Percentiles rank a stretch among this genome's conserved stretches.
These are phyloP conservation scores for Metschnikowia rubicola DNA, from an alignment of 805 yeast species.

Conservation along the genomic window DNA sequence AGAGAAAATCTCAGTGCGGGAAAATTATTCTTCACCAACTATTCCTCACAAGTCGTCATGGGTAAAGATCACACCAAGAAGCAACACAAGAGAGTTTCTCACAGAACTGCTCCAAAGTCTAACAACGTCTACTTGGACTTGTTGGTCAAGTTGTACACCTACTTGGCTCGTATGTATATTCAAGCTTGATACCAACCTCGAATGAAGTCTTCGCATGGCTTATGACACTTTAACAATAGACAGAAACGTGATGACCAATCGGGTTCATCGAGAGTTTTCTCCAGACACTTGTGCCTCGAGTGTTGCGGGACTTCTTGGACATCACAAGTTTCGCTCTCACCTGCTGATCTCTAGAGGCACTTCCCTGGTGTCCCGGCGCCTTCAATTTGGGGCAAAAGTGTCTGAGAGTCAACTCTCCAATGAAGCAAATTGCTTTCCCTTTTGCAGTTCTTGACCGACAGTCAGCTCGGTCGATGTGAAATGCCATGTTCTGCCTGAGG, in stretches of 20 bases:
- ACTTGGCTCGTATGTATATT: constrained; percentile 93
- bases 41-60: constrained; percentile 45
- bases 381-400: constrained; percentile 7
- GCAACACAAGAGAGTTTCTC: constrained; percentile 94
- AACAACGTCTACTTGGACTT: constrained; percentile 98
- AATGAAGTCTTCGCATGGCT: constrained; percentile 2
- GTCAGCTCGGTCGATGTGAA: too few relatives aligned
- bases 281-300: constrained; percentile 8
- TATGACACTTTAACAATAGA: constrained; percentile 3
- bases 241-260: background rate
- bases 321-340: background rate
- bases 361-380: background rate
- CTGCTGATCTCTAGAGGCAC: too few relatives aligned
- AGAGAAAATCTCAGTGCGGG: constrained; percentile 2
- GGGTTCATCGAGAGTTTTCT: background rate
- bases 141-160: constrained; percentile 96
- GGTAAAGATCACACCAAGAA: constrained; percentile 96
- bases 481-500: background rate
- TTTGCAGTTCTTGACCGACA: background rate
- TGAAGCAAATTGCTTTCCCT: background rate
- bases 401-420: constrained; percentile 3
- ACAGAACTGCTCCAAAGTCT: constrained; percentile 99
- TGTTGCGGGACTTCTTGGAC: constrained; percentile 6
- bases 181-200: constrained; percentile 3
- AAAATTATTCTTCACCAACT: constrained; percentile 6